Evolutionary conservation across 495 filamentous ascomycete genomes (phyloP).

Genomic region (Penicillium cataractarum): DNA sequence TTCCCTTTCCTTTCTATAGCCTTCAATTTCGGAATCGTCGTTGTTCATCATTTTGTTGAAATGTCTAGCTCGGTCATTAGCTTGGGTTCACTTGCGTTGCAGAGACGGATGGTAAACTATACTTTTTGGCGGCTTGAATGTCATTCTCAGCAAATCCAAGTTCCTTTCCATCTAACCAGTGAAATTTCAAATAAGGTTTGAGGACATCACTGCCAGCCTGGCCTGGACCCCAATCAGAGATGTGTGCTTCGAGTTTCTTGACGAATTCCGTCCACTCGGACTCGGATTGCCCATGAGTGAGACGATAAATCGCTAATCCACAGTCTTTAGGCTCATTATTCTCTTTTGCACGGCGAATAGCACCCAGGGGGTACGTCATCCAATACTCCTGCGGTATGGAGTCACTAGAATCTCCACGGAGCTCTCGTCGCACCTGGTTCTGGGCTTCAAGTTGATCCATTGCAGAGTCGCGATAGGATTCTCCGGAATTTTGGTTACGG

Average conservation of each 20-base stretch:
- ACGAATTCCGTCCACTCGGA: slow-evolving; percentile 31
- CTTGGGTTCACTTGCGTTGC: background rate
- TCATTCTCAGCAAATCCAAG: slow-evolving; percentile 32
- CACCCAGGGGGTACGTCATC: background rate
- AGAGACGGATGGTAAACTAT: background rate
- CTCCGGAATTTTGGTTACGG: background rate
- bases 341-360: background rate
- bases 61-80: slow-evolving; percentile 15
- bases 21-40: background rate
- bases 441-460: background rate
- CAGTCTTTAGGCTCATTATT: background rate
- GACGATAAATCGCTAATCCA: slow-evolving; percentile 39
- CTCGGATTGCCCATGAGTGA: slow-evolving; percentile 32
- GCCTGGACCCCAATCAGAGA: slow-evolving; percentile 34
- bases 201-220: slow-evolving; percentile 26
- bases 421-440: background rate
- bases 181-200: slow-evolving; percentile 30
- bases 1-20: background rate
- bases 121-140: slow-evolving; percentile 33
- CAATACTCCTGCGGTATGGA: background rate
- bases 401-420: background rate
- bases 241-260: slow-evolving; percentile 29
- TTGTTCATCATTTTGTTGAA: background rate
- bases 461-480: background rate
- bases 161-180: slow-evolving; percentile 40